Evolutionary conservation across 352 stramenopile species (phyloP).

Genomic region (Phytophthora tubulina): DNA sequence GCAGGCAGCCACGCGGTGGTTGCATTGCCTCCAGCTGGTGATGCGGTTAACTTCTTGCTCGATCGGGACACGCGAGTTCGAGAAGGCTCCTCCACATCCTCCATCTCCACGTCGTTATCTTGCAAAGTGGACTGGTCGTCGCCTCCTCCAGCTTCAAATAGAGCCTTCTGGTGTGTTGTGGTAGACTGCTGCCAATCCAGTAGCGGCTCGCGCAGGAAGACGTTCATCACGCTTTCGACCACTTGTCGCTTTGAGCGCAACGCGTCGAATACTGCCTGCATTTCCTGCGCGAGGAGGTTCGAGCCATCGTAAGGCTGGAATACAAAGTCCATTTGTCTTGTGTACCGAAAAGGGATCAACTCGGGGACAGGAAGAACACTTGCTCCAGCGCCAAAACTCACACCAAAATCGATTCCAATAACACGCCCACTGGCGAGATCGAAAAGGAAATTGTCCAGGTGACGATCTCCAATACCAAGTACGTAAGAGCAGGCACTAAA

Average conservation of each 20-base stretch:
- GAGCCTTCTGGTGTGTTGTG: conserved; percentile 64
- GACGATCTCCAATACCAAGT: conserved; percentile 91
- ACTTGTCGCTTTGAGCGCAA: conserved; percentile 85
- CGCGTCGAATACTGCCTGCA: conserved; percentile 87
- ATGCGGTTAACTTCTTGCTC: conserved; percentile 22
- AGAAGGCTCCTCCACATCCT: conserved; percentile 27
- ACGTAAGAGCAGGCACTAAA: conserved; percentile 92
- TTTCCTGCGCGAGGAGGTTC: conserved; percentile 80
- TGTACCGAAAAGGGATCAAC: conserved; percentile 92
- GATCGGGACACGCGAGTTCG: conserved; percentile 9
- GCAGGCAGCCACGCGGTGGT: conserved; percentile 69
- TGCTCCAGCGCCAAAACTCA: conserved; percentile 90
- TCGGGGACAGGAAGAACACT: conserved; percentile 89
- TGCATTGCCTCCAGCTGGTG: conserved; percentile 5
- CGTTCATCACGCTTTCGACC: conserved; percentile 91
- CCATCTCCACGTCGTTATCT: conserved; percentile 50
- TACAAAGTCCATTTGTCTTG: conserved; percentile 78
- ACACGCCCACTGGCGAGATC: conserved; percentile 76
- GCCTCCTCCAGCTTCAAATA: conserved; percentile 49
- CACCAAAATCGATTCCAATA: conserved; percentile 93
- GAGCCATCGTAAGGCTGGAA: conserved; percentile 74
- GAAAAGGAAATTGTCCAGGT: conserved; percentile 93
- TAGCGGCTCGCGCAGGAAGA: conserved; percentile 93
- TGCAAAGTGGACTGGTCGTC: conserved; percentile 36
- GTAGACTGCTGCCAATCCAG: conserved; percentile 90